phyloP scores from a whole-genome alignment of 2,329 filamentous ascomycete genomes.

The Salinomyces thailandicus region DNA sequence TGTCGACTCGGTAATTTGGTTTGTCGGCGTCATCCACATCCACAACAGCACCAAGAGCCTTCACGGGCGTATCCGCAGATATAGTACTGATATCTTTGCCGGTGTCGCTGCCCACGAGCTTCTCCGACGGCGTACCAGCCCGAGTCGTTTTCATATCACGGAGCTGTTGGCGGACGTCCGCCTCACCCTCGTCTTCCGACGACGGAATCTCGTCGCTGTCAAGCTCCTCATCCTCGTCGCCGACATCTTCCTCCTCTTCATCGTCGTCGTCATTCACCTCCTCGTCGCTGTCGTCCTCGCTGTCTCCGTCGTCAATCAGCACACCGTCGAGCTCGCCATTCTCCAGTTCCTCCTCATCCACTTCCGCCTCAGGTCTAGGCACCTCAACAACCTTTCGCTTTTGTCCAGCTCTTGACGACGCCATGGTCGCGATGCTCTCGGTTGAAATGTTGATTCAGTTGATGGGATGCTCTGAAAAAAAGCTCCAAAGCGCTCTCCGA shows the following conservation, averaged over 20 bases:
- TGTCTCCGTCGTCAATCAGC: slow-evolving; percentile 21
- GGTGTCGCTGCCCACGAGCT: slow-evolving; percentile 20
- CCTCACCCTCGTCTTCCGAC: slow-evolving; percentile 29
- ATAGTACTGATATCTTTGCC: slow-evolving; percentile 15
- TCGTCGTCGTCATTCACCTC: slow-evolving; percentile 26
- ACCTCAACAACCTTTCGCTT: slow-evolving; percentile 36
- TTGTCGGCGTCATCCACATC: slow-evolving; percentile 11
- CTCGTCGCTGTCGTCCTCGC: slow-evolving; percentile 23
- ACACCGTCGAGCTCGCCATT: slow-evolving; percentile 33
- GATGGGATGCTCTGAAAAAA: no score
- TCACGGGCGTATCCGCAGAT: slow-evolving; percentile 13
- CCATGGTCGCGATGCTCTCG: no score
- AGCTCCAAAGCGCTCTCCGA: no score
- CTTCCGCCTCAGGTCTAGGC: slow-evolving; percentile 17
- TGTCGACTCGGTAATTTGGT: slow-evolving; percentile 51
- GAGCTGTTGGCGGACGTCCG: slow-evolving; percentile 35
- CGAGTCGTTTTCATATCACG: slow-evolving; percentile 31
- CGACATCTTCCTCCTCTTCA: slow-evolving; percentile 19
- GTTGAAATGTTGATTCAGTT: no score
- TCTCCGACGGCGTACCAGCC: slow-evolving; percentile 8
- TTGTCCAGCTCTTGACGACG: slow-evolving; percentile 22
- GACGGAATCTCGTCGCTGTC: slow-evolving; percentile 32
- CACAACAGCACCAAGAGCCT: slow-evolving; percentile 10
- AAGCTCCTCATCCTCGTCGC: slow-evolving; percentile 27
- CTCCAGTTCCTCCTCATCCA: slow-evolving; percentile 17